Conservation (phyloP, 768 basidiomycete species). For the Leccinum variicolor region DNA sequence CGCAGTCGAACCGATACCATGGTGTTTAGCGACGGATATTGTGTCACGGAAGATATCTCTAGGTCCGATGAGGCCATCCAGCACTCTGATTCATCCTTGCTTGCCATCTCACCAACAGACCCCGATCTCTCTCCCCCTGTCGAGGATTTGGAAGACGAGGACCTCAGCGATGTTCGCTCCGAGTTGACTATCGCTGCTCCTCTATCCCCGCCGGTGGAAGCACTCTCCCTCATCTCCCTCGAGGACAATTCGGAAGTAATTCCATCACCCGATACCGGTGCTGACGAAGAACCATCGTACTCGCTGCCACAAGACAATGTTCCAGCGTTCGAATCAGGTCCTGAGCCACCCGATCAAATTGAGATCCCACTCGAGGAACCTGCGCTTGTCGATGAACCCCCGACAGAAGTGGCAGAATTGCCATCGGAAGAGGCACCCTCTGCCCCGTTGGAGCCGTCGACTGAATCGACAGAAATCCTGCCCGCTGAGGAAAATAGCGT, state of each 20-base stretch:
- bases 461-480: constrained; percentile 3
- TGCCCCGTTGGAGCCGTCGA: not conserved
- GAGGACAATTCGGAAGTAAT: constrained; percentile 11
- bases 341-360: constrained; percentile 8
- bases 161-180: constrained; percentile 19
- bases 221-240: constrained; percentile 25
- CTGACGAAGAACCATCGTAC: constrained; percentile 3
- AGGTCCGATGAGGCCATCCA: constrained; percentile 12
- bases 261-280: not conserved
- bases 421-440: constrained; percentile 5
- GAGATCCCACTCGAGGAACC: constrained; percentile 1
- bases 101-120: constrained; percentile 8
- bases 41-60: constrained; percentile 38
- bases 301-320: constrained; percentile 1
- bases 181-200: constrained; percentile 17
- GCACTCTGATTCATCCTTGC: not conserved
- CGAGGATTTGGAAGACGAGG: constrained; percentile 24
- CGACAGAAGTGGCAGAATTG: constrained; percentile 3
- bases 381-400: not conserved
- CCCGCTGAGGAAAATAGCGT: constrained; percentile 3
- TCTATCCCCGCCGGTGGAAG: constrained; percentile 29
- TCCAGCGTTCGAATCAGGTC: constrained; percentile 4
- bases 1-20: constrained; percentile 71
- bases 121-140: constrained; percentile 11
- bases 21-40: constrained; percentile 53